phyloP scores from a whole-genome alignment of 202 grass and related monocot genomes.

The Carex sylvatica region DNA sequence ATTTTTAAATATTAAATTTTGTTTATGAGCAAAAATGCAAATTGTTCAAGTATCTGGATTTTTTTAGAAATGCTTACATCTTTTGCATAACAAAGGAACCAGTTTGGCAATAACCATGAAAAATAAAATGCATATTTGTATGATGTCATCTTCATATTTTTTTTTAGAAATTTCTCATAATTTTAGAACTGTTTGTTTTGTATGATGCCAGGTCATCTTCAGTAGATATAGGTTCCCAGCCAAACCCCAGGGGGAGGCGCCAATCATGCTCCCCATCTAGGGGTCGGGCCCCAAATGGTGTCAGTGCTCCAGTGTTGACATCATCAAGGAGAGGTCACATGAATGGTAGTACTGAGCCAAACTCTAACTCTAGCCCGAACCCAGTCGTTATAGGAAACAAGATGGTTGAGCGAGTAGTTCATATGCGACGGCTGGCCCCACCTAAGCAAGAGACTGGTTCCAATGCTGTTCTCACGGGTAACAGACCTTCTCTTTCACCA shows the following conservation, averaged over 20 bases:
- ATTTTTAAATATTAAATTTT: background rate
- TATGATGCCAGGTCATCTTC: constrained; percentile 66
- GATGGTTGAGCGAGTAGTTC: constrained; percentile 94
- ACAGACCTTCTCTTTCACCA: constrained; percentile 51
- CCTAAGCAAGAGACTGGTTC: constrained; percentile 74
- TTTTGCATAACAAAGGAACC: background rate
- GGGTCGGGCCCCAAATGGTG: constrained; percentile 61
- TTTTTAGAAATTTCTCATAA: no score
- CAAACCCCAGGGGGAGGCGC: constrained; percentile 55
- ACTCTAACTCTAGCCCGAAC: constrained; percentile 37
- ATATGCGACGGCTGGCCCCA: constrained; percentile 86
- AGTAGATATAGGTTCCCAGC: constrained; percentile 60
- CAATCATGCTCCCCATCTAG: constrained; percentile 95
- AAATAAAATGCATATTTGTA: background rate
- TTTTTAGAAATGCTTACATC: background rate
- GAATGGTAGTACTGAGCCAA: constrained; percentile 25
- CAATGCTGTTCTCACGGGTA: constrained; percentile 51
- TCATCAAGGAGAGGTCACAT: constrained; percentile 71
- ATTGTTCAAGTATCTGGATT: background rate
- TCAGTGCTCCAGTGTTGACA: constrained; percentile 43
- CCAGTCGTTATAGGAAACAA: constrained; percentile 85
- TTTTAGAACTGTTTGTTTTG: no score
- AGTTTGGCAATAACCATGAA: background rate
- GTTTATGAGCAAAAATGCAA: background rate
- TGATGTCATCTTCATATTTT: background rate